phyloP scores from a whole-genome alignment of 331 rosid genomes.

The Quercus lobata region DNA sequence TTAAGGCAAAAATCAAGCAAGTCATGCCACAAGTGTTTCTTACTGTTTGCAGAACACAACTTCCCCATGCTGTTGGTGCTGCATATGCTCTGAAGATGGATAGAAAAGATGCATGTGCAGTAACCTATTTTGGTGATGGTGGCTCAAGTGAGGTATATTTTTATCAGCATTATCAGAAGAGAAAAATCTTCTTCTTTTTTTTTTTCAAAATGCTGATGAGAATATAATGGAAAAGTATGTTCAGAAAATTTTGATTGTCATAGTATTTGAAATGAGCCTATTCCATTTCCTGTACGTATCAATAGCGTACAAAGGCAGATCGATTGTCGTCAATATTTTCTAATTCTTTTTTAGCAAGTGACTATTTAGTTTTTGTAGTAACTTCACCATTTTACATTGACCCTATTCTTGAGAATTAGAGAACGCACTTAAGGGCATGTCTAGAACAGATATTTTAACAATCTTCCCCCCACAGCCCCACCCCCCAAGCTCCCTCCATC shows the following conservation, averaged over 20 bases:
- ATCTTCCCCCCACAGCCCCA: too few relatives aligned
- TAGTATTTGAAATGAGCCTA: too few relatives aligned
- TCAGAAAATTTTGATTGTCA: too few relatives aligned
- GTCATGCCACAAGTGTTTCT: background rate
- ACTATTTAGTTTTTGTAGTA: background rate
- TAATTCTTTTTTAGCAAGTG: background rate
- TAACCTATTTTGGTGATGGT: conserved; percentile 87
- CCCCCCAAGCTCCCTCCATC: too few relatives aligned
- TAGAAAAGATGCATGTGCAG: conserved; percentile 70
- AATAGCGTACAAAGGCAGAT: background rate
- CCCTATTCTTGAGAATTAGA: background rate
- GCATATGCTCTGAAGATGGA: conserved; percentile 96
- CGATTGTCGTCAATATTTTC: background rate
- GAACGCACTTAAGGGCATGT: background rate
- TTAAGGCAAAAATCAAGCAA: background rate
- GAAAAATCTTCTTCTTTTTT: background rate
- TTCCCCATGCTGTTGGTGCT: conserved; percentile 96
- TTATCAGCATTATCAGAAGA: background rate
- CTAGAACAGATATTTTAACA: too few relatives aligned
- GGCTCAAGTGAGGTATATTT: conserved; percentile 90
- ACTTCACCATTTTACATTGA: background rate
- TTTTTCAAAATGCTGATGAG: background rate
- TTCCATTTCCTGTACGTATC: background rate
- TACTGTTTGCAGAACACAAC: conserved; percentile 55
- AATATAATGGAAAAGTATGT: background rate